Conservation (phyloP, 768 basidiomycete species). For the Rhodotorula kratochvilovae region DNA sequence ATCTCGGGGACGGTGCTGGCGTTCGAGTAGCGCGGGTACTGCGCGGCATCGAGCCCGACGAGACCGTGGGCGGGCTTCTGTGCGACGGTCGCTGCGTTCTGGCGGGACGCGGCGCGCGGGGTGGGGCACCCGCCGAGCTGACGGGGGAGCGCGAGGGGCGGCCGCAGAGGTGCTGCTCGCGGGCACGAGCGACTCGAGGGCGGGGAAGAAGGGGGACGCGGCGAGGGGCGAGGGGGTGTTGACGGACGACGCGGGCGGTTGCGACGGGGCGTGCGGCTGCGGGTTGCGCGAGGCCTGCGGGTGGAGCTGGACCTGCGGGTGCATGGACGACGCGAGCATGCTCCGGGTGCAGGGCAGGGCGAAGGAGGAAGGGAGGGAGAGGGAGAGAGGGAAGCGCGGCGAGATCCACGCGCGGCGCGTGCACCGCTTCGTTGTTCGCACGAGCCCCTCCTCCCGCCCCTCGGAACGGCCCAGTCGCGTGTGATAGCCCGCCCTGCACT, state of each 20-base stretch:
- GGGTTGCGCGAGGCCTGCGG: constrained; percentile 14
- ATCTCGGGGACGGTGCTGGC: constrained; percentile 46
- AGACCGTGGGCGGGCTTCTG: constrained; percentile 5
- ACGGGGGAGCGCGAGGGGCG: background rate
- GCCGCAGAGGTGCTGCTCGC: background rate
- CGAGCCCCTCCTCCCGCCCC: no score
- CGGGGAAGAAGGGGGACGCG: constrained; percentile 25
- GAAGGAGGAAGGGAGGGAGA: background rate
- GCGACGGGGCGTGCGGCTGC: background rate
- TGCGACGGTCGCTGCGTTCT: background rate
- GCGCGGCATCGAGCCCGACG: background rate
- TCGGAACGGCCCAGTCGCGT: no score
- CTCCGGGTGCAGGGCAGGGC: background rate
- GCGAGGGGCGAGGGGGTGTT: constrained; percentile 22
- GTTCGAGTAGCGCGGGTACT: constrained; percentile 26
- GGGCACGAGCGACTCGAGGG: constrained; percentile 21
- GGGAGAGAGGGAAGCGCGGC: background rate
- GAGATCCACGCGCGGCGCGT: no score
- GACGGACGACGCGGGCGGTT: background rate
- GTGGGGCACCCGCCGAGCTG: background rate
- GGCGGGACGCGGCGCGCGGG: background rate
- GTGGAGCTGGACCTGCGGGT: constrained; percentile 16
- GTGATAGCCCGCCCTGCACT: no score
- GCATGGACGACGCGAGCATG: background rate
- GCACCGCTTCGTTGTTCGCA: no score